phyloP scores from a whole-genome alignment of 441 rosid species.

The Gossypium trilobum region DNA sequence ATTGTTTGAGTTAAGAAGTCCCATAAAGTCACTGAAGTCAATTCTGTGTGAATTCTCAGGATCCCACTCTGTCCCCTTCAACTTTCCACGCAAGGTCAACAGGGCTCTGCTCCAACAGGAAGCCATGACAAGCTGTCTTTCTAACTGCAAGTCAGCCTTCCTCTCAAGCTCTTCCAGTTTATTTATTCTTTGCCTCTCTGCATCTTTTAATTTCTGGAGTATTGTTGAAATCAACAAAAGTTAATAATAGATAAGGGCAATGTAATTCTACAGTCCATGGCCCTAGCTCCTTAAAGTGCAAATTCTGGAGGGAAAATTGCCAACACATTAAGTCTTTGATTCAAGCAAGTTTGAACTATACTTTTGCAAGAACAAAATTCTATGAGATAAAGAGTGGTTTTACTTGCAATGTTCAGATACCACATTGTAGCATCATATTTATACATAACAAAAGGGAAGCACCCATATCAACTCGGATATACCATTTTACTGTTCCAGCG shows the following conservation, averaged over 20 bases:
- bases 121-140: slow-evolving; percentile 86
- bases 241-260: background rate
- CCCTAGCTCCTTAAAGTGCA: background rate
- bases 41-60: slow-evolving; percentile 67
- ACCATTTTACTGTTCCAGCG: background rate
- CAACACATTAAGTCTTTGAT: background rate
- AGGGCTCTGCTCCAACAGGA: slow-evolving; percentile 76
- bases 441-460: background rate
- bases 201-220: slow-evolving; percentile 54
- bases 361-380: background rate
- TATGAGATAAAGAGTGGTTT: background rate
- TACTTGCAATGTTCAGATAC: background rate
- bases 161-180: slow-evolving; percentile 65
- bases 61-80: slow-evolving; percentile 89
- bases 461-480: background rate
- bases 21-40: slow-evolving; percentile 66
- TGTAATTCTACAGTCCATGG: background rate
- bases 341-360: background rate
- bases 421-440: background rate
- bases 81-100: slow-evolving; percentile 64
- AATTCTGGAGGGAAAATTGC: background rate
- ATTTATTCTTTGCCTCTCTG: slow-evolving; percentile 57
- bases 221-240: background rate
- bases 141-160: slow-evolving; percentile 69
- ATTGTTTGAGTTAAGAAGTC: slow-evolving; percentile 61